A percentile compares a stretch with the other conserved stretches of the same genome.
These are phyloP conservation scores for Leptographium procerum DNA, from an alignment of 2,329 filamentous ascomycete genomes.

Conservation along the genomic window DNA sequence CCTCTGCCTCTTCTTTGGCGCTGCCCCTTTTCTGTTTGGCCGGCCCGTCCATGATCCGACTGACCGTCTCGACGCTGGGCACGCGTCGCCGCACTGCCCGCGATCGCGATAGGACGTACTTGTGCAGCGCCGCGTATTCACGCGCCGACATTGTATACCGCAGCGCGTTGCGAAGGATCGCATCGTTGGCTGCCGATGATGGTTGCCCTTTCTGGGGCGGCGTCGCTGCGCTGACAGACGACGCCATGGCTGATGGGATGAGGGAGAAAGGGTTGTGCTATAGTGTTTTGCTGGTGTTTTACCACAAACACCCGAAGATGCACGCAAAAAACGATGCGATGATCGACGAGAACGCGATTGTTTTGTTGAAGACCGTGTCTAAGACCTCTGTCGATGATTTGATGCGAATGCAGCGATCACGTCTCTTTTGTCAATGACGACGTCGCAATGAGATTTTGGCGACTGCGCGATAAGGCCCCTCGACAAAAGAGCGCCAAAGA, in stretches of 20 bases:
- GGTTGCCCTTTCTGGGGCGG: background rate
- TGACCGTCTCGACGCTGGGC: slow-evolving; percentile 44
- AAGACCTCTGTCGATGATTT: background rate
- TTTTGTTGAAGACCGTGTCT: background rate
- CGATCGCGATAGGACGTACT: slow-evolving; percentile 68
- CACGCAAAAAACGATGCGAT: too few species aligned
- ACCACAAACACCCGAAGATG: too few species aligned
- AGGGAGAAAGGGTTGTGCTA: background rate
- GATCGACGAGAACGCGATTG: too few species aligned
- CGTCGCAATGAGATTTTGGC: background rate
- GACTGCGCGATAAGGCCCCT: background rate
- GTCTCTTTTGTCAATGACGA: background rate
- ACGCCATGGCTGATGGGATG: background rate
- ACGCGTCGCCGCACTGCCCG: slow-evolving; percentile 41
- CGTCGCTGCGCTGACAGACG: background rate
- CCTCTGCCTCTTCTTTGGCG: background rate
- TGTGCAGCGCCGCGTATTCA: slow-evolving; percentile 78
- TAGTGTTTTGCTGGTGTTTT: background rate
- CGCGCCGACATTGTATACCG: slow-evolving; percentile 76
- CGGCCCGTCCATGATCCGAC: slow-evolving; percentile 38
- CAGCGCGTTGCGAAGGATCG: slow-evolving; percentile 72
- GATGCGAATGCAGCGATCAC: background rate
- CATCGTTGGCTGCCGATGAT: slow-evolving; percentile 36
- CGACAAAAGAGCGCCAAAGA: background rate
- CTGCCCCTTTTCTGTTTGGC: background rate